These are phyloP conservation scores for Candida broadrunensis DNA, from an alignment of 805 yeast genomes.

Conservation along the genomic window DNA sequence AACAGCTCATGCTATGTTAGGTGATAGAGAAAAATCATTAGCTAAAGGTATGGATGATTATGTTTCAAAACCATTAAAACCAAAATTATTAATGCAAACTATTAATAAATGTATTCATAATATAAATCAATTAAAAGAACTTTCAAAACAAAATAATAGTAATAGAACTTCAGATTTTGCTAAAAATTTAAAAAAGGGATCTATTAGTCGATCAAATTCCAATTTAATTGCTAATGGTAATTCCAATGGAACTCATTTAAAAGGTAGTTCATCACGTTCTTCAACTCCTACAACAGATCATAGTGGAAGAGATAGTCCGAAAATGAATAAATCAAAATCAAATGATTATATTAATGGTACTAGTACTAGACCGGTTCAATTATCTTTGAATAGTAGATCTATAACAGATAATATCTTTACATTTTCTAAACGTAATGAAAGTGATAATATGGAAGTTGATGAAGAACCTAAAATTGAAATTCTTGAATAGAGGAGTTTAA, in stretches of 20 bases:
- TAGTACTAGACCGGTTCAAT: conserved; percentile 22
- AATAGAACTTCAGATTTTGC: conserved; percentile 47
- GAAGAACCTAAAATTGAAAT: too few relatives aligned
- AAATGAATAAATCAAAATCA: conserved; percentile 24
- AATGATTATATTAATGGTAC: conserved; percentile 16
- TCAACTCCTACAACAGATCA: conserved; percentile 13
- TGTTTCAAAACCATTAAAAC: conserved; percentile 83
- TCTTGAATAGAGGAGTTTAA: too few relatives aligned
- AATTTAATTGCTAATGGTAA: conserved; percentile 13
- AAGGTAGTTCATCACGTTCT: conserved; percentile 7
- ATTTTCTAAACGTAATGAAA: background rate
- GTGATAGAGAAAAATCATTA: conserved; percentile 82
- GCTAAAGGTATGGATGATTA: conserved; percentile 93
- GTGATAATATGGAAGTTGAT: background rate
- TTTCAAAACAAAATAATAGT: conserved; percentile 45
- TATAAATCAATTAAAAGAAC: conserved; percentile 58
- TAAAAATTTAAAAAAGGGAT: conserved; percentile 37
- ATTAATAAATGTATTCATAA: conserved; percentile 80
- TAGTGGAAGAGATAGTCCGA: conserved; percentile 18
- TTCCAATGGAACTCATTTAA: conserved; percentile 10
- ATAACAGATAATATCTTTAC: conserved; percentile 29
- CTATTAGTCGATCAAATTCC: conserved; percentile 17
- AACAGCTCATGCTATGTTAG: conserved; percentile 93
- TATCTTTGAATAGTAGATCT: conserved; percentile 26
- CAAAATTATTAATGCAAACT: conserved; percentile 77